Percentiles rank a stretch among this genome's conserved stretches.
Conservation (phyloP, 129 eudicot species). For the Deinandra increscens region DNA sequence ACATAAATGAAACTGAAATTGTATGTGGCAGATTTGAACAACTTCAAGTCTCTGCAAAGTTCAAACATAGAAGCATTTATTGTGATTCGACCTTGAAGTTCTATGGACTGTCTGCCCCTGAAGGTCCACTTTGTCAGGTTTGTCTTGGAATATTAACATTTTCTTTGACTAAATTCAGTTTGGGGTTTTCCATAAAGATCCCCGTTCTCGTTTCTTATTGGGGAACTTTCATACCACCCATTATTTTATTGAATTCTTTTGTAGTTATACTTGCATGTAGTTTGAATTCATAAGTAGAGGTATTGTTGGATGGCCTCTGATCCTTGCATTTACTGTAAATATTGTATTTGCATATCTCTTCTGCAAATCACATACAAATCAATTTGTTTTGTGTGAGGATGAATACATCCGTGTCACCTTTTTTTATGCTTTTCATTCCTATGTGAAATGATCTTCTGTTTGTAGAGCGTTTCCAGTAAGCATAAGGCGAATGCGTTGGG, state of each 20-base stretch:
- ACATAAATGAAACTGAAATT: constrained; percentile 59
- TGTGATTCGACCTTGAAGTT: constrained; percentile 82
- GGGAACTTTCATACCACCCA: constrained; percentile 6
- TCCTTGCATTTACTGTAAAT: constrained; percentile 16
- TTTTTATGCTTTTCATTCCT: constrained; percentile 17
- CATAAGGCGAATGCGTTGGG: constrained; percentile 84
- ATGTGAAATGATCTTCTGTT: constrained; percentile 19
- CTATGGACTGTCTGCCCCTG: constrained; percentile 92
- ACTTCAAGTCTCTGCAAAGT: constrained; percentile 74
- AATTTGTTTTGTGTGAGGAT: not conserved
- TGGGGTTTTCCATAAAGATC: not conserved
- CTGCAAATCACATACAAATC: not conserved
- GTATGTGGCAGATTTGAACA: constrained; percentile 95
- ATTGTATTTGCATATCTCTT: not conserved
- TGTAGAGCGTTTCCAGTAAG: constrained; percentile 84
- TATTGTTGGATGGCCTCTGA: constrained; percentile 4
- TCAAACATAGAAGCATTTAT: constrained; percentile 69
- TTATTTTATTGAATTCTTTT: constrained; percentile 4
- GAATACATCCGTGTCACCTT: constrained; percentile 17
- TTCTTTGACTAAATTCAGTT: constrained; percentile 1
- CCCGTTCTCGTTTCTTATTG: not conserved
- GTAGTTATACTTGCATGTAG: not conserved
- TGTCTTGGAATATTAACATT: constrained; percentile 19
- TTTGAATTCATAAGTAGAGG: constrained; percentile 3
- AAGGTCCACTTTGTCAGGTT: constrained; percentile 97